Conservation (phyloP, 192 early-diverging fungal species). For the Rhizophagus clarus region DNA sequence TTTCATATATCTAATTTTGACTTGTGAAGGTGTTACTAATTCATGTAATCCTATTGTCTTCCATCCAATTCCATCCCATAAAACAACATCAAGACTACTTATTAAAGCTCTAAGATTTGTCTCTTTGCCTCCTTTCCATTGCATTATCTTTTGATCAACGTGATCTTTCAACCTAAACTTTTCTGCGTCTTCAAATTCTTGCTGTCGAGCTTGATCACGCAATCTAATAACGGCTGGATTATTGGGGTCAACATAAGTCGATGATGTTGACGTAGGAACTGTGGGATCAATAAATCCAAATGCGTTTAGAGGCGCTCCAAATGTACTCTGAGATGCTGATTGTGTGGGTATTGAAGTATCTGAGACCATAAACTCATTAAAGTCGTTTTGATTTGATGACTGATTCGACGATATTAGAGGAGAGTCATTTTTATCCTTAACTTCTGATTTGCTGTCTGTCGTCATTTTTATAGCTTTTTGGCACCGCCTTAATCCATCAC, state of each 20-base stretch:
- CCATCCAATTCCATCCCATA: constrained; percentile 80
- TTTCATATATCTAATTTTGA: constrained; percentile 91
- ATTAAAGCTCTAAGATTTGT: constrained; percentile 88
- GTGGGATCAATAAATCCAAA: constrained; percentile 26
- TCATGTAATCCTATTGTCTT: constrained; percentile 80
- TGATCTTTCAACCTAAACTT: constrained; percentile 75
- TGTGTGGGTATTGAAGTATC: not conserved
- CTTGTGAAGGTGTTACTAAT: constrained; percentile 80
- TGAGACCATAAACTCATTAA: not conserved
- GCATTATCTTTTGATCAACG: constrained; percentile 71
- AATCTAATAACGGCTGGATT: constrained; percentile 69
- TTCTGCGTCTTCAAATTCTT: constrained; percentile 77
- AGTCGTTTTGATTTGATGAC: not conserved
- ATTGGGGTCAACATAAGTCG: not conserved
- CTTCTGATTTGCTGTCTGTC: not conserved
- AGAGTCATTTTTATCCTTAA: not conserved
- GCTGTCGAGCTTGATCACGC: constrained; percentile 67
- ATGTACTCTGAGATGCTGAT: constrained; percentile 2
- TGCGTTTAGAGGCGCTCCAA: constrained; percentile 8
- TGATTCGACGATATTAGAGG: not conserved
- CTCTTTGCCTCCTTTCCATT: constrained; percentile 89
- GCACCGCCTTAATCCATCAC: constrained; percentile 52
- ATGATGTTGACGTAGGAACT: not conserved
- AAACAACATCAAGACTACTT: constrained; percentile 71
- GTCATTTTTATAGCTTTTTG: constrained; percentile 46